Base-by-base conservation (phyloP, 208 protist genomes). In the Phytomonas francai region DNA sequence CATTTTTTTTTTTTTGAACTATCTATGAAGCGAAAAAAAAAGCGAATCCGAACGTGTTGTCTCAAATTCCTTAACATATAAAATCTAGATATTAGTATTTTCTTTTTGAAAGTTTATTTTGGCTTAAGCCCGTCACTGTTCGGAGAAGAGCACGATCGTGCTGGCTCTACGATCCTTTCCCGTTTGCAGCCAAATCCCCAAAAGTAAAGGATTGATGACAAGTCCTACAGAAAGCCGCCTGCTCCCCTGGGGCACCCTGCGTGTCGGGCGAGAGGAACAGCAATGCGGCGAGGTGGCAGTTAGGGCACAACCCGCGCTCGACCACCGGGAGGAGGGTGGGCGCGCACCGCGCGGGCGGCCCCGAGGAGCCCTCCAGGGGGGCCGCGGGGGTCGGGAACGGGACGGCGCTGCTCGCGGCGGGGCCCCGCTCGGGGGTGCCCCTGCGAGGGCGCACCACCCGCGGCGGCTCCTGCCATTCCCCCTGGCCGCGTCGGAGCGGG, bases 221-320 rank as follows among this genome's bases (percentile, higher is more conserved):
- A 67, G 76, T 84, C 66, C 92, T 89, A 64, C 89, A 95, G 70
- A 92, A 95, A 0, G 86, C 89, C 2, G 83, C 88, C 61, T 76
- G 80, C 11, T 81, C 74, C 12, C 70, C 67, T 4, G 67, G 59
- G 5, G 73, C 33, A 0, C 78, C 81, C 1, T 59, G 61, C 49
- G 49, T 36, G 0, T 72, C 59, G 2, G 33, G 12, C 2, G 62
- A 42, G 27, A 30, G 27, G 33, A 14, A 85, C 0, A 80, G 73
- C 8, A 79, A 83, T n/a, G 89, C 73, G 2, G 70, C 68, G 12
- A 70, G 79, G 25, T 77, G 65, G 68, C 88, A 94, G 68, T 87
- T 83, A 27, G 85, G 84, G 74, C 88, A 93, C n/a, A 65, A 71
- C 2, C 85, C 87, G 9, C 77, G 73, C 36, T 32, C 3, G 32